A percentile compares a stretch with the other conserved stretches of the same genome.
phyloP scores from a whole-genome alignment of 2,329 filamentous ascomycete genomes.

The Fusarium nelsonii region DNA sequence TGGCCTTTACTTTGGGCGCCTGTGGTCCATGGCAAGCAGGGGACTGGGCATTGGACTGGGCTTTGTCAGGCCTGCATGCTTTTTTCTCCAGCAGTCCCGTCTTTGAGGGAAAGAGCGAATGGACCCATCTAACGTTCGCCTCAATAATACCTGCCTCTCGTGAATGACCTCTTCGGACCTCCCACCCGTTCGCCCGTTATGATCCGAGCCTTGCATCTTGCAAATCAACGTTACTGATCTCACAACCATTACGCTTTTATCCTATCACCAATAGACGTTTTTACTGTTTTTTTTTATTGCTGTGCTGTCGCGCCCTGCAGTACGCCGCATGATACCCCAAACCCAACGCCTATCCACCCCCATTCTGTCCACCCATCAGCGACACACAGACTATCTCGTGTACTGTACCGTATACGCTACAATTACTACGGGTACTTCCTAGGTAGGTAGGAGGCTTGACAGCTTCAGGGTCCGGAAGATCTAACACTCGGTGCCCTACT shows the following conservation, averaged over 20 bases:
- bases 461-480: constrained; percentile 40
- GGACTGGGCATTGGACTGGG: constrained; percentile 37
- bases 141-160: constrained; percentile 41
- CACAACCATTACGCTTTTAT: constrained; percentile 34
- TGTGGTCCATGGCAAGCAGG: constrained; percentile 43
- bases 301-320: constrained; percentile 43
- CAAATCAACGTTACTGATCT: constrained; percentile 46
- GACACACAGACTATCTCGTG: constrained; percentile 17
- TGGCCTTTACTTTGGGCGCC: constrained; percentile 40
- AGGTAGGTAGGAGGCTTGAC: constrained; percentile 40
- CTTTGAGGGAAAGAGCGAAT: constrained; percentile 9
- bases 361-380: constrained; percentile 28
- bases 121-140: constrained; percentile 41
- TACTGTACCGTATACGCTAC: constrained; percentile 22
- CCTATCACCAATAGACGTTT: constrained; percentile 38
- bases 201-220: constrained; percentile 50
- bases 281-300: constrained; percentile 29
- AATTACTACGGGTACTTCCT: constrained; percentile 30
- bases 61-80: constrained; percentile 46
- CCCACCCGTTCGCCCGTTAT: constrained; percentile 52
- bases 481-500: constrained; percentile 48
- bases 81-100: constrained; percentile 30
- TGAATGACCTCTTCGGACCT: constrained; percentile 50
- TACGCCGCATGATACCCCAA: constrained; percentile 45
- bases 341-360: constrained; percentile 29